These are phyloP conservation scores for Flaveria ramosissima DNA, from an alignment of 129 eudicot genomes.

Conservation along the genomic window DNA sequence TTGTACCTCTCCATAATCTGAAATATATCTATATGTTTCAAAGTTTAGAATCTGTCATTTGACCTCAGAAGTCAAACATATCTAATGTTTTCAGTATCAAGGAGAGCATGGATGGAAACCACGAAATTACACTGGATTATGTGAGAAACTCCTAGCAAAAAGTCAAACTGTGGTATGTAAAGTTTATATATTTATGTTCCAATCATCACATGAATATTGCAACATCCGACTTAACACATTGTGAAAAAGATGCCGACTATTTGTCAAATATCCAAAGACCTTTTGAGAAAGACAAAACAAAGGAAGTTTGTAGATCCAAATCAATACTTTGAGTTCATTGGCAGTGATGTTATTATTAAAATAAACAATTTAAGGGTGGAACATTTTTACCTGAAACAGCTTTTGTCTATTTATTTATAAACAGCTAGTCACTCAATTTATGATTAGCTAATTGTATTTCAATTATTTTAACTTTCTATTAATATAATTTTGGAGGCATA, in stretches of 20 bases:
- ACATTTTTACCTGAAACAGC: background rate
- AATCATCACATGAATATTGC: background rate
- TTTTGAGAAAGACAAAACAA: background rate
- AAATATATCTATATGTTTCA: background rate
- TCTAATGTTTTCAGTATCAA: conserved; percentile 64
- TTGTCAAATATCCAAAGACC: conserved; percentile 5
- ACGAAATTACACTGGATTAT: conserved; percentile 76
- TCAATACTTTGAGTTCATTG: background rate
- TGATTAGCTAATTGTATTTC: background rate
- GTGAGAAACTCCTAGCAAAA: conserved; percentile 82
- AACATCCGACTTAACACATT: background rate
- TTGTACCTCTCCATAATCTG: background rate
- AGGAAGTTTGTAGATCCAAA: background rate
- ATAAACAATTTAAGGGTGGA: background rate
- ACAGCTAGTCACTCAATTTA: background rate
- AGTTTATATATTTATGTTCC: background rate
- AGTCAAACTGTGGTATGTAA: conserved; percentile 90
- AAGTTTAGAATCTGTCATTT: conserved; percentile 7
- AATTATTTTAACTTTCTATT: background rate
- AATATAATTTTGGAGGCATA: background rate
- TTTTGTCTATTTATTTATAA: background rate
- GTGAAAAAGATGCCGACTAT: background rate
- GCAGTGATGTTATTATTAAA: background rate
- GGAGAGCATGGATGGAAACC: conserved; percentile 94
- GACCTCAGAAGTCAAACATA: conserved; percentile 9